Evolutionary conservation across 2,329 filamentous ascomycete genomes (phyloP), one percentile per base, ranked within the genome.

Genomic region (Thielaviopsis punctulata): DNA sequence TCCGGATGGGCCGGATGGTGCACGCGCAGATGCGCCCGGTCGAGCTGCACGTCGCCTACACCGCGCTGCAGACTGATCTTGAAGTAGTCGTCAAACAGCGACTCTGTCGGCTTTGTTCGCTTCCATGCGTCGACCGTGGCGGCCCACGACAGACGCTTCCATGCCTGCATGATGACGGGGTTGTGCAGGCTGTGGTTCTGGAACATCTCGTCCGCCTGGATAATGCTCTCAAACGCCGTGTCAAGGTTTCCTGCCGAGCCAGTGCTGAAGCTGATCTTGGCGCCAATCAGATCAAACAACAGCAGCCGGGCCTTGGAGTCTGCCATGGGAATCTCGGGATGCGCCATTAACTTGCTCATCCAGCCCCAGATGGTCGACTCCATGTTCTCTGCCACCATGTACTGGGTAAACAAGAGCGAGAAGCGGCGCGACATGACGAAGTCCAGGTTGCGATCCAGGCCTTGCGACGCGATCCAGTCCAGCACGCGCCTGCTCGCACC

Each of bases 341-440:
- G 60, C 12, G 60, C 56, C 57, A 69, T 59, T 7, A 72, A 63
- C 19, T 65, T 66, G 7, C 65, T 63, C 8, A 77, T 62, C 76
- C 76, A 80, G 19, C 61, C 62, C 75, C 74, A 79, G 2, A 67
- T 66, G 0, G 73, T 61, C 6, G 69, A 67, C 15, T 79, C 73
- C 22, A 73, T 61, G 2, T 66, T 68, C 57, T 79, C 75, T 7
- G 71, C 70, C 4, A 75, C 66, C 53, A 79, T 62, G 59, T 78
- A 77, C 1, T 67, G 68, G 6, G 70, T 58, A 2, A 80, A 61
- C 3, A 62, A 56, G 4, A 61, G 58, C 51, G 73, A 60, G 27
- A 72, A 65, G n/a, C 58, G 55, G 30, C 61, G 53, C 45, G 70
- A 58, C 18, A 63, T 58, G 4, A 76, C 60, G 51, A 79, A 78